These are phyloP conservation scores for Poronia punctata DNA, from an alignment of 495 filamentous ascomycete genomes.

Conservation along the genomic window DNA sequence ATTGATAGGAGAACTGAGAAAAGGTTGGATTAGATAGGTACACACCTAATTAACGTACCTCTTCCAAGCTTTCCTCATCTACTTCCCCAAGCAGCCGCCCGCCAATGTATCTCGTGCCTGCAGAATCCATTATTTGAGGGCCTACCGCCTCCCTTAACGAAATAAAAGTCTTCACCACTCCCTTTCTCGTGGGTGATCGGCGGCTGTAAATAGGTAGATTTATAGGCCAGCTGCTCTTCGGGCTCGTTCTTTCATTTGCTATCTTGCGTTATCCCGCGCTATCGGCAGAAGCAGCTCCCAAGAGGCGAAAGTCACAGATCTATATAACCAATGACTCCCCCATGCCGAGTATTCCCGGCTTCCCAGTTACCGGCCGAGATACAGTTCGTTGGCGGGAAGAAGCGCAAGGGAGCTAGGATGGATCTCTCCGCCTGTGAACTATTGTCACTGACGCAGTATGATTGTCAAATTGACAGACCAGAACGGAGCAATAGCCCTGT, in stretches of 20 bases:
- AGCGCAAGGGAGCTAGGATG: slow-evolving; percentile 45
- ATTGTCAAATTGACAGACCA: slow-evolving; percentile 57
- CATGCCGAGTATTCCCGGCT: slow-evolving; percentile 48
- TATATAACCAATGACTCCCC: slow-evolving; percentile 50
- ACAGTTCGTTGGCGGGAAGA: slow-evolving; percentile 41
- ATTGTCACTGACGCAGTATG: slow-evolving; percentile 74
- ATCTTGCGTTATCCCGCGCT: not conserved
- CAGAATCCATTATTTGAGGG: slow-evolving; percentile 12
- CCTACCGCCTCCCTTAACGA: no score
- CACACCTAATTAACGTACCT: slow-evolving; percentile 43
- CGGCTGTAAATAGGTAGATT: no score
- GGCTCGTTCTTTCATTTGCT: not conserved
- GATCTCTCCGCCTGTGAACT: slow-evolving; percentile 65
- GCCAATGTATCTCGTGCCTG: slow-evolving; percentile 39
- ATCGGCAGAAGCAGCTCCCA: slow-evolving; percentile 1
- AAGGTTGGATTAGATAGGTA: not conserved
- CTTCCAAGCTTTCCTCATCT: slow-evolving; percentile 54
- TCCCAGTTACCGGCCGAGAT: slow-evolving; percentile 43
- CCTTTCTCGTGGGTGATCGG: no score
- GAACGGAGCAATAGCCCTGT: slow-evolving; percentile 47
- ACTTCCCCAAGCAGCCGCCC: slow-evolving; percentile 58
- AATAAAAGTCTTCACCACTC: no score
- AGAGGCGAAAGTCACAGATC: not conserved
- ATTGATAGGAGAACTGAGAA: slow-evolving; percentile 1
- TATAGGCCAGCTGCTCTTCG: no score